Evolutionary conservation across 164 flowering plant genomes (phyloP), one percentile per base, ranked within the genome.

Genomic region (Macadamia tetraphylla): DNA sequence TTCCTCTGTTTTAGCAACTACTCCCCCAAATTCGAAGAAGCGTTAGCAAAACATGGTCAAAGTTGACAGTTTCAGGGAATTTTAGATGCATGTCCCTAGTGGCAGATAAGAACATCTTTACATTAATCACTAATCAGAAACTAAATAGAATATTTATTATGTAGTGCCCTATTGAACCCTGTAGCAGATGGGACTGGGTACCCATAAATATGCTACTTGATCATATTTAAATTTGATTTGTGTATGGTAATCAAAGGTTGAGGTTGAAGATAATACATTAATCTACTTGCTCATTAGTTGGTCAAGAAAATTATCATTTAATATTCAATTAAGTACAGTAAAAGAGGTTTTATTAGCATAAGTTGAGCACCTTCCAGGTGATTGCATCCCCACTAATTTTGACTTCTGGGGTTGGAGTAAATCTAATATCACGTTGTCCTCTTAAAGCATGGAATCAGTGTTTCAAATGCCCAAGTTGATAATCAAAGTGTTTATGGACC

Each of bases 331-430:
- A 69, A 78, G 79, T 77, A 76, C 65, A 79, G 77, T 76, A 75
- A 71, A 35, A 35, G 60, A 76, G 83, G 79, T 83, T 78, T 83
- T 77, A 78, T 62, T 70, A 78, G 3, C 3, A 35, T 35, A 72
- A 79, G 46, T 68, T 62, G 60, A 75, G 52, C 43, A 32, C 73
- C 75, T 67, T 81, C 81, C 76, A 74, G 80, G 74, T 80, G 81
- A 82, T 80, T 80, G 65, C 79, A 74, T 79, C 77, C 76, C 78
- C 72, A 68, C 83, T 67, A 80, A 76, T 81, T 82, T 84, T 87
- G 86, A 83, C 86, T 84, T 87, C 78, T 53, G 70, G 43, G 52
- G 29, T 62, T 69, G 32, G 61, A 52, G 30, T 70, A 67, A 65
- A 68, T 70, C 30, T 68, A 65, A 29, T 64, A 62, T 58, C 63